Percentiles rank a stretch among this genome's conserved stretches.
These are phyloP conservation scores for Porcisia deanei DNA, from an alignment of 208 protist species.

Conservation along the genomic window DNA sequence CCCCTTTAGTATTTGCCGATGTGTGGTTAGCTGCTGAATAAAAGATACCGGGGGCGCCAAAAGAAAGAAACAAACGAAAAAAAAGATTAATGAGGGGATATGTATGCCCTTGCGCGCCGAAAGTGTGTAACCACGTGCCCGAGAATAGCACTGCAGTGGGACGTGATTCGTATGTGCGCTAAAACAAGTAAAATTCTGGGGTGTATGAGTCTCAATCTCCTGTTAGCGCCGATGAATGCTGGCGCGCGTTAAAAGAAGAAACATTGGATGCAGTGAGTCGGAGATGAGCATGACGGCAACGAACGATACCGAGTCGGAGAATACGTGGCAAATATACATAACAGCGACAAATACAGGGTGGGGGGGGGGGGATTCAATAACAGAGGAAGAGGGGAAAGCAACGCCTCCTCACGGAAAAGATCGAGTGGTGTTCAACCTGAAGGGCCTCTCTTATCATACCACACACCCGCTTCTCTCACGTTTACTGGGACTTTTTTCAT, in stretches of 20 bases:
- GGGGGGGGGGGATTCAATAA: not conserved
- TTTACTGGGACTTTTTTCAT: not conserved
- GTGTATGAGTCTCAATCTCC: not conserved
- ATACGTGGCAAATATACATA: not conserved
- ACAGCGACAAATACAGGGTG: not conserved
- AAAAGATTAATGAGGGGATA: too few relatives aligned
- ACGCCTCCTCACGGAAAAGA: not conserved
- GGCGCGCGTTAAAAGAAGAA: not conserved
- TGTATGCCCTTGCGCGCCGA: too few relatives aligned
- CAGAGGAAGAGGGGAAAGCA: not conserved
- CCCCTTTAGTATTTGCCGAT: too few relatives aligned
- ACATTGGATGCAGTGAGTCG: too few relatives aligned
- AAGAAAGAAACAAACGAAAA: too few relatives aligned
- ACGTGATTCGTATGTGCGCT: too few relatives aligned
- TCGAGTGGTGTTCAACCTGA: not conserved
- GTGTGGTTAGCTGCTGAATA: too few relatives aligned
- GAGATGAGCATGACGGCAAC: not conserved
- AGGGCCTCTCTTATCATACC: not conserved
- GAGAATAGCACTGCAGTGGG: too few relatives aligned
- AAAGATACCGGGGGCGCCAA: too few relatives aligned
- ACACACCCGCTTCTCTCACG: not conserved
- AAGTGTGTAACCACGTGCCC: too few relatives aligned
- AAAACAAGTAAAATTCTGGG: not conserved
- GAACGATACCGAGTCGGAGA: not conserved
- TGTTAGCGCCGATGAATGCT: not conserved